Evolutionary conservation across 768 basidiomycete species (phyloP).

Genomic region (Amanita brunnescens): DNA sequence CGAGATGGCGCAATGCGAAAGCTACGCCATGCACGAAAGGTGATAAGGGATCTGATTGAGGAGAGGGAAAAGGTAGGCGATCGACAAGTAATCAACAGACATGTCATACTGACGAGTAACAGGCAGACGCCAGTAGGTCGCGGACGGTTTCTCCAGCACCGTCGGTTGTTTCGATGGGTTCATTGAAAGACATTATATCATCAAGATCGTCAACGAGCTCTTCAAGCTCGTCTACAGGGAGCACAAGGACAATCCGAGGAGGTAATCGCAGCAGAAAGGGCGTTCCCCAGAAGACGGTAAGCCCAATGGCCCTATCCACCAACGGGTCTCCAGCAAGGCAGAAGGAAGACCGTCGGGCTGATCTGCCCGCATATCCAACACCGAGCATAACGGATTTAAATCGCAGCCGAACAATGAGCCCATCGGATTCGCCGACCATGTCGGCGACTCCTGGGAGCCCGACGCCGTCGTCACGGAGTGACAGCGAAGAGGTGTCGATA

Average conservation of each 20-base stretch:
- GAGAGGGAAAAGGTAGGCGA: constrained; percentile 28
- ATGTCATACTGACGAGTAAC: background rate
- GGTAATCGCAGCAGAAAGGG: background rate
- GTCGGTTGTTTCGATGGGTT: background rate
- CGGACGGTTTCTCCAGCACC: constrained; percentile 12
- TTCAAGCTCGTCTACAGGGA: background rate
- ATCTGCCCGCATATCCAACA: background rate
- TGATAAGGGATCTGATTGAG: constrained; percentile 33
- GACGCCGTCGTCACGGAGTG: constrained; percentile 1
- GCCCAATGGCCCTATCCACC: background rate
- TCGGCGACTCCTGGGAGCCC: background rate
- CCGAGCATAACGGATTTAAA: background rate
- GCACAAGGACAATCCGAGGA: background rate
- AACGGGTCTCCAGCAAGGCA: background rate
- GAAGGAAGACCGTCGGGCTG: background rate
- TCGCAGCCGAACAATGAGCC: background rate
- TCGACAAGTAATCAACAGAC: background rate
- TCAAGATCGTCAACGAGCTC: background rate
- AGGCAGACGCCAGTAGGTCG: background rate
- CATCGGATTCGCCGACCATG: background rate
- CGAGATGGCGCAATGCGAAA: constrained; percentile 24
- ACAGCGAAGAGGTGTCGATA: background rate
- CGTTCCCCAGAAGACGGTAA: background rate
- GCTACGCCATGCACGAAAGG: constrained; percentile 28
- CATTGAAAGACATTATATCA: background rate